A percentile compares a stretch with the other conserved stretches of the same genome.
Evolutionary conservation across 176 grass and related monocot genomes (phyloP).

Genomic region (Cenchrus fungigraminus): DNA sequence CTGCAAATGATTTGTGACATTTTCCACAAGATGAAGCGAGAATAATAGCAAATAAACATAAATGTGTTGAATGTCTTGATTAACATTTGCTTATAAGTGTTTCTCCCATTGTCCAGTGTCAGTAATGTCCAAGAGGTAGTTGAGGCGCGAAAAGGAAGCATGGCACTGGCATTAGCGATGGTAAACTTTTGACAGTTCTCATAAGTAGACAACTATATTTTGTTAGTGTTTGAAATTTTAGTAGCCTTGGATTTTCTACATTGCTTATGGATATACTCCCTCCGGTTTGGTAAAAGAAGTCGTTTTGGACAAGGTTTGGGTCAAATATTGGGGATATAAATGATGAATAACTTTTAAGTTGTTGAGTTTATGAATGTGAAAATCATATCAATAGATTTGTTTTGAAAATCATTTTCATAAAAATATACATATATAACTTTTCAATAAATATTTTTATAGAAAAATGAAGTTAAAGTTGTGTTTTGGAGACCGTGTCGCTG

Average conservation of each 20-base stretch:
- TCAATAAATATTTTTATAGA: too few relatives aligned
- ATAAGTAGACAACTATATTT: not conserved
- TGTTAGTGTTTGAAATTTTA: constrained; percentile 3
- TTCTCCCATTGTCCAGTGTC: constrained; percentile 55
- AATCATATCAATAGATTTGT: too few relatives aligned
- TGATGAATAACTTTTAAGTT: too few relatives aligned
- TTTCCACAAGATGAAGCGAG: not conserved
- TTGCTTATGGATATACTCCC: not conserved
- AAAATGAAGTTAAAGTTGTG: too few relatives aligned
- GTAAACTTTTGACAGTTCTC: constrained; percentile 52
- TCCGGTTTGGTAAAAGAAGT: too few relatives aligned
- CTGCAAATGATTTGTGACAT: not conserved
- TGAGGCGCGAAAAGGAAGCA: constrained; percentile 79
- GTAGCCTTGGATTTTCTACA: not conserved
- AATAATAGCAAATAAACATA: constrained; percentile 6
- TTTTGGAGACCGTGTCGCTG: too few relatives aligned
- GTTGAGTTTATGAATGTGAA: too few relatives aligned
- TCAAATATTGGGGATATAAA: too few relatives aligned
- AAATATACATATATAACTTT: too few relatives aligned
- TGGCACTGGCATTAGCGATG: constrained; percentile 86
- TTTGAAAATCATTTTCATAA: too few relatives aligned
- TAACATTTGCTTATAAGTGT: constrained; percentile 37
- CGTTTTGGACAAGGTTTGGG: too few relatives aligned
- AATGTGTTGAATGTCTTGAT: not conserved
- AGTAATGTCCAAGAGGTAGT: constrained; percentile 88